A percentile compares a stretch with the other conserved stretches of the same genome.
These are phyloP conservation scores for Biancaea sappan DNA, from an alignment of 306 rosid species.

Conservation along the genomic window DNA sequence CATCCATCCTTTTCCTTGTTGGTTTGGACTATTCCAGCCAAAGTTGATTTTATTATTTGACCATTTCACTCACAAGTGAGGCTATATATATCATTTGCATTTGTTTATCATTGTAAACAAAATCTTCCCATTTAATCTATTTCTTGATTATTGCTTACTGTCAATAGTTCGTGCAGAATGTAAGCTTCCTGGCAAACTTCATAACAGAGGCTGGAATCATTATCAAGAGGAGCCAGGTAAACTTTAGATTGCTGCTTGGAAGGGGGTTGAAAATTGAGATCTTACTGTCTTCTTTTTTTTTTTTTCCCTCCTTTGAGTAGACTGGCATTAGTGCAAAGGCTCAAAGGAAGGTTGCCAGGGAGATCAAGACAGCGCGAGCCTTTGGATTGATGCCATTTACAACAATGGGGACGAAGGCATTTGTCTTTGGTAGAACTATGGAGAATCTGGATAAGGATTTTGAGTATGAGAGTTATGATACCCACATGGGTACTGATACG, in stretches of 20 bases:
- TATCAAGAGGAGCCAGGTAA: slow-evolving; percentile 81
- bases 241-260: slow-evolving; percentile 9
- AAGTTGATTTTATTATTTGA: background rate
- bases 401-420: slow-evolving; percentile 82
- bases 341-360: slow-evolving; percentile 89
- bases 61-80: slow-evolving; percentile 11
- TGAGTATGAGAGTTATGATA: slow-evolving; percentile 34
- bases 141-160: slow-evolving; percentile 29
- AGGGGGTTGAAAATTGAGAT: slow-evolving; percentile 5
- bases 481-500: slow-evolving; percentile 29
- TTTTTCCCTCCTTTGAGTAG: slow-evolving; percentile 57
- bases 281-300: slow-evolving; percentile 29
- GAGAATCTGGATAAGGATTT: slow-evolving; percentile 64
- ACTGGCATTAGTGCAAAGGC: slow-evolving; percentile 92
- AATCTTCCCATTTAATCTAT: background rate
- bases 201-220: slow-evolving; percentile 85
- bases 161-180: slow-evolving; percentile 65
- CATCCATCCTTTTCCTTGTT: background rate
- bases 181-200: slow-evolving; percentile 86
- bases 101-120: background rate
- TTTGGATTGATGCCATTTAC: slow-evolving; percentile 95
- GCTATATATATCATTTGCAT: slow-evolving; percentile 14
- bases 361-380: slow-evolving; percentile 92
- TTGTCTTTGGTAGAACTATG: slow-evolving; percentile 71
- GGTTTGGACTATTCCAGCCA: background rate